These are phyloP conservation scores for Cytidiella melzeri DNA, from an alignment of 768 basidiomycete species.

Conservation along the genomic window DNA sequence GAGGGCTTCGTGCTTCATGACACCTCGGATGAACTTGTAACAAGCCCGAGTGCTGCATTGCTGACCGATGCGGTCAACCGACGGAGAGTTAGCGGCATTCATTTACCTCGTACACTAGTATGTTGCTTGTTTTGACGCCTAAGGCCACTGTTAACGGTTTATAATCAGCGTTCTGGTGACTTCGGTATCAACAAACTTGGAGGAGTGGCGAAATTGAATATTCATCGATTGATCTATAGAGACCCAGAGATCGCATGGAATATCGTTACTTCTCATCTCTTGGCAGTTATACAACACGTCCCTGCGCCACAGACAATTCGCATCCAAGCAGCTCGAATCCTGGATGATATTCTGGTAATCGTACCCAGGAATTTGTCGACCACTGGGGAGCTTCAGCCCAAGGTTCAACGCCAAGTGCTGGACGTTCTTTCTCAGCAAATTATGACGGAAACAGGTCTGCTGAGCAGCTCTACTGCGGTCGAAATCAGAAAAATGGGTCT, in stretches of 20 bases:
- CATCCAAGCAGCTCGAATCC: conserved; percentile 79
- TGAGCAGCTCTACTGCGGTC: conserved; percentile 47
- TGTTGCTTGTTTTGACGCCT: conserved; percentile 26
- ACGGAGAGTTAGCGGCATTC: conserved; percentile 83
- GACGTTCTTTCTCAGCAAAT: conserved; percentile 81
- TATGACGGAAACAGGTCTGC: conserved; percentile 31
- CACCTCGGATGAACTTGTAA: conserved; percentile 34
- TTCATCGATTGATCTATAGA: conserved; percentile 82
- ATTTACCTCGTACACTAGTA: conserved; percentile 72
- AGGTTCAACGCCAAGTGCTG: conserved; percentile 80
- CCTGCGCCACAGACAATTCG: conserved; percentile 73
- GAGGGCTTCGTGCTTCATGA: conserved; percentile 26
- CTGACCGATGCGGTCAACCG: conserved; percentile 46
- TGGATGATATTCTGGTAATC: conserved; percentile 77
- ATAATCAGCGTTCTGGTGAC: conserved; percentile 74
- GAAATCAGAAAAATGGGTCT: conserved; percentile 86
- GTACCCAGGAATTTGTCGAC: conserved; percentile 67
- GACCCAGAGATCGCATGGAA: conserved; percentile 83
- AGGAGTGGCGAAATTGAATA: conserved; percentile 72
- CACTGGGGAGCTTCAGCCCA: conserved; percentile 54
- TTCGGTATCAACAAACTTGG: conserved; percentile 91
- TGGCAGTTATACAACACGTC: conserved; percentile 65
- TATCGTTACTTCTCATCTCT: conserved; percentile 70
- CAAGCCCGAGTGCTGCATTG: conserved; percentile 25
- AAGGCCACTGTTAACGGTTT: not conserved